These are phyloP conservation scores for Cadophora sp. DNA, from an alignment of 2,329 filamentous ascomycete genomes.

Conservation along the genomic window DNA sequence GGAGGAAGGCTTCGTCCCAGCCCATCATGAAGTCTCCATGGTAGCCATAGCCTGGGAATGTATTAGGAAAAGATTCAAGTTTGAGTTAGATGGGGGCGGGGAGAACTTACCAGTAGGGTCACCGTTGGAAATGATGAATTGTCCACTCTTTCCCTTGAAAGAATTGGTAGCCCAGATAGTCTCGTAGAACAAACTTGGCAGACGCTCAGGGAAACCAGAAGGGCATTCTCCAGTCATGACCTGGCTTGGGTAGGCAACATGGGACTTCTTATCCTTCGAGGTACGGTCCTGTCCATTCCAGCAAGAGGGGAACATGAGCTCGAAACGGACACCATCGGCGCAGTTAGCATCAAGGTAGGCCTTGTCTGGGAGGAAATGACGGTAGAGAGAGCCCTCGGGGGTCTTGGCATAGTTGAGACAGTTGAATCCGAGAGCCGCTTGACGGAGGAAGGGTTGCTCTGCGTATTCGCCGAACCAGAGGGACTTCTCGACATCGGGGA, in stretches of 20 bases:
- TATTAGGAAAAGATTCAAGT: slow-evolving; percentile 23
- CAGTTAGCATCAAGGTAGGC: slow-evolving; percentile 81
- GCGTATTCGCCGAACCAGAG: slow-evolving; percentile 67
- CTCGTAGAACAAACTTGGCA: slow-evolving; percentile 83
- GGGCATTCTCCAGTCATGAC: slow-evolving; percentile 83
- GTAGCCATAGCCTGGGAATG: slow-evolving; percentile 69
- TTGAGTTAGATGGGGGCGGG: neutral
- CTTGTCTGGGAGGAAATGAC: slow-evolving; percentile 84
- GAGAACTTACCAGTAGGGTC: slow-evolving; percentile 71
- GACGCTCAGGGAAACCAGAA: slow-evolving; percentile 66
- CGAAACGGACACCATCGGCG: slow-evolving; percentile 79
- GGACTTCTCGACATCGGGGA: slow-evolving; percentile 73
- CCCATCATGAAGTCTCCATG: slow-evolving; percentile 83
- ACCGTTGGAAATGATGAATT: slow-evolving; percentile 80
- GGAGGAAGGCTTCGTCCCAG: slow-evolving; percentile 74
- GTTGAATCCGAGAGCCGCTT: slow-evolving; percentile 93
- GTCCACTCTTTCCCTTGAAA: slow-evolving; percentile 67
- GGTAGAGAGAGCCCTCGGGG: slow-evolving; percentile 68
- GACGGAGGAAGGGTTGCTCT: slow-evolving; percentile 69
- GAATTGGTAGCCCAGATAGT: slow-evolving; percentile 79
- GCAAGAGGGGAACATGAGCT: slow-evolving; percentile 89
- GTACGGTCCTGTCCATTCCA: slow-evolving; percentile 76
- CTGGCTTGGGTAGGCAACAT: slow-evolving; percentile 80
- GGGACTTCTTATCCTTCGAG: slow-evolving; percentile 59
- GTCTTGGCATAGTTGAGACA: slow-evolving; percentile 79